Conservation (phyloP, 208 protist genomes). For the Trypanosoma avium region DNA sequence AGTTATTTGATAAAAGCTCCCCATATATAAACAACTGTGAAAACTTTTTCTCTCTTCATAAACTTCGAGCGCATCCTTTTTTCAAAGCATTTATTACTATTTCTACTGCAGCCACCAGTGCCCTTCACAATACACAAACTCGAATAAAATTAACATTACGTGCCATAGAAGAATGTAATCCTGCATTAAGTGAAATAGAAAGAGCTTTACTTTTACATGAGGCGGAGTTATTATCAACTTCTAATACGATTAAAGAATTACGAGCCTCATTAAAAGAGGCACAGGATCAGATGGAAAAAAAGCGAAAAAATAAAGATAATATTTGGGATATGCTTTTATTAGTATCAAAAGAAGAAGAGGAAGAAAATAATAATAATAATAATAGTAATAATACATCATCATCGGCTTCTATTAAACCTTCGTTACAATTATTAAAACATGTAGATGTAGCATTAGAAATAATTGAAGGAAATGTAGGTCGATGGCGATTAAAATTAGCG, state of each 20-base stretch:
- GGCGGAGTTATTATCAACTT: slow-evolving; percentile 62
- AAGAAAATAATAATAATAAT: no score
- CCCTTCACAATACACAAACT: slow-evolving; percentile 4
- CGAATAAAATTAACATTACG: slow-evolving; percentile 28
- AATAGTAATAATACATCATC: no score
- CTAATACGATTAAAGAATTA: slow-evolving; percentile 48
- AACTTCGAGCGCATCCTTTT: slow-evolving; percentile 21
- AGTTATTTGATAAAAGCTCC: slow-evolving; percentile 30
- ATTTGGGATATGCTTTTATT: slow-evolving; percentile 1
- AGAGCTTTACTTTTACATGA: slow-evolving; percentile 64
- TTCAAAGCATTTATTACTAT: slow-evolving; percentile 11
- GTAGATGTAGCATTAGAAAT: slow-evolving; percentile 34
- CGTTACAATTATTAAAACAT: slow-evolving; percentile 26
- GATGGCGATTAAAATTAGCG: slow-evolving; percentile 43
- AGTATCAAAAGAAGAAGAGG: background rate
- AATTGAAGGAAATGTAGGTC: slow-evolving; percentile 35
- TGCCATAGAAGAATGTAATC: slow-evolving; percentile 46
- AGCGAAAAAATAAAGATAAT: background rate
- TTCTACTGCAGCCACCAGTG: slow-evolving; percentile 3
- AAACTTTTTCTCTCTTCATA: slow-evolving; percentile 8
- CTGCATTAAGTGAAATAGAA: slow-evolving; percentile 44
- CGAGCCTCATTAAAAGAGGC: slow-evolving; percentile 30
- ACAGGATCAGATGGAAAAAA: slow-evolving; percentile 8
- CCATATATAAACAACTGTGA: slow-evolving; percentile 16
- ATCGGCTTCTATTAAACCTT: slow-evolving; percentile 7